Conservation (phyloP, 2,329 filamentous ascomycete species). For the Epichloe coenophiala region DNA sequence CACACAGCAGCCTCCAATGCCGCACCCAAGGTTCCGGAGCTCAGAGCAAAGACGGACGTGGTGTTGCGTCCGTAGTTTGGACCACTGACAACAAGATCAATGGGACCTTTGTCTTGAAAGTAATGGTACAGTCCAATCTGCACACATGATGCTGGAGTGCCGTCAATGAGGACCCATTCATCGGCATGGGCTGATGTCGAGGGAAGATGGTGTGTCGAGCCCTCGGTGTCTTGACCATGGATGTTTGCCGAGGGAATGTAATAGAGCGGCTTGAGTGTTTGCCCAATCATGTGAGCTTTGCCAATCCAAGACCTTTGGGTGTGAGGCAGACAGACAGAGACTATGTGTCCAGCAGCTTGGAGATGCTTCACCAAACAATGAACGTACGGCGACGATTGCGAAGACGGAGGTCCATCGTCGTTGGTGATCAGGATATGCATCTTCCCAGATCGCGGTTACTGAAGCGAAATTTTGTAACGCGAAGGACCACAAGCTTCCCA, state of each 20-base stretch:
- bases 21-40: slow-evolving; percentile 63
- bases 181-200: slow-evolving; percentile 46
- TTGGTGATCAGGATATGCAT: slow-evolving; percentile 60
- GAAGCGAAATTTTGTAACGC: not conserved
- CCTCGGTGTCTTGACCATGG: slow-evolving; percentile 36
- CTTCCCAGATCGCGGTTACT: slow-evolving; percentile 8
- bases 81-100: slow-evolving; percentile 67
- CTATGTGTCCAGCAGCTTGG: slow-evolving; percentile 63
- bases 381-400: slow-evolving; percentile 67
- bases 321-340: slow-evolving; percentile 84
- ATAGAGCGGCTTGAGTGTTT: slow-evolving; percentile 72
- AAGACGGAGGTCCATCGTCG: slow-evolving; percentile 69
- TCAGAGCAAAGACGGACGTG: slow-evolving; percentile 65
- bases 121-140: slow-evolving; percentile 75
- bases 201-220: slow-evolving; percentile 46
- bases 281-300: slow-evolving; percentile 91
- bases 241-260: slow-evolving; percentile 48
- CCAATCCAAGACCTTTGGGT: slow-evolving; percentile 95
- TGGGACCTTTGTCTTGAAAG: slow-evolving; percentile 55
- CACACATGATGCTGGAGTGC: slow-evolving; percentile 67
- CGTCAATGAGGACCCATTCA: slow-evolving; percentile 72
- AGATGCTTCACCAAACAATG: slow-evolving; percentile 60
- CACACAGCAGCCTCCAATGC: slow-evolving; percentile 68
- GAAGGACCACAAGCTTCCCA: not conserved
- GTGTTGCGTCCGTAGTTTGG: slow-evolving; percentile 78